These are phyloP conservation scores for Nigrospora oryzae DNA, from an alignment of 2,329 filamentous ascomycete genomes.

Conservation along the genomic window DNA sequence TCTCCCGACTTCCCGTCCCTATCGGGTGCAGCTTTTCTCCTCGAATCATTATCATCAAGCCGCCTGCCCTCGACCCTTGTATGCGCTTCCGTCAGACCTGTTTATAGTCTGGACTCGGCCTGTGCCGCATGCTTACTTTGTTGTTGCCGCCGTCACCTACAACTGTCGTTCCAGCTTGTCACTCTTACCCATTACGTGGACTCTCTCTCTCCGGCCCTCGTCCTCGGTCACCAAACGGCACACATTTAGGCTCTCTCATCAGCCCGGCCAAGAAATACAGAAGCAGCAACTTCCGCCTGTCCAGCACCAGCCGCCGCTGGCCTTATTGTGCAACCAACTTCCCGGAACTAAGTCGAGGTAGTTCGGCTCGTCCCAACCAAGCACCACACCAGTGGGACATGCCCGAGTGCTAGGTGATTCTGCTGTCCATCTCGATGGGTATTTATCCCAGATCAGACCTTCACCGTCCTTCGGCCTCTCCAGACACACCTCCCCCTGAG, in stretches of 20 bases:
- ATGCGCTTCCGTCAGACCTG: constrained; percentile 1
- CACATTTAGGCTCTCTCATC: too few relatives aligned
- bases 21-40: constrained; percentile 3
- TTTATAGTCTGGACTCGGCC: constrained; percentile 4
- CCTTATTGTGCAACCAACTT: too few relatives aligned
- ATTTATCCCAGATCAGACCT: constrained; percentile 41
- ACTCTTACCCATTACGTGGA: too few relatives aligned
- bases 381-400: background rate
- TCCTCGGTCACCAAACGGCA: too few relatives aligned
- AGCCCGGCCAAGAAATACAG: too few relatives aligned
- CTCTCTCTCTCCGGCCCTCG: too few relatives aligned
- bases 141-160: too few relatives aligned
- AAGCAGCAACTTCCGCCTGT: too few relatives aligned
- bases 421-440: constrained; percentile 40
- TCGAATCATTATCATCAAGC: constrained; percentile 5
- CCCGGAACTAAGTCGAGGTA: too few relatives aligned
- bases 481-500: constrained; percentile 44
- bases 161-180: too few relatives aligned
- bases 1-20: constrained; percentile 2
- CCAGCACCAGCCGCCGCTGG: too few relatives aligned
- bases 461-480: constrained; percentile 39
- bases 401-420: background rate
- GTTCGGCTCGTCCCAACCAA: background rate
- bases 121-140: background rate
- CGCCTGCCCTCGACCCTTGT: background rate